phyloP scores from a whole-genome alignment of 805 yeast species.

The Metschnikowia bowlesiae region DNA sequence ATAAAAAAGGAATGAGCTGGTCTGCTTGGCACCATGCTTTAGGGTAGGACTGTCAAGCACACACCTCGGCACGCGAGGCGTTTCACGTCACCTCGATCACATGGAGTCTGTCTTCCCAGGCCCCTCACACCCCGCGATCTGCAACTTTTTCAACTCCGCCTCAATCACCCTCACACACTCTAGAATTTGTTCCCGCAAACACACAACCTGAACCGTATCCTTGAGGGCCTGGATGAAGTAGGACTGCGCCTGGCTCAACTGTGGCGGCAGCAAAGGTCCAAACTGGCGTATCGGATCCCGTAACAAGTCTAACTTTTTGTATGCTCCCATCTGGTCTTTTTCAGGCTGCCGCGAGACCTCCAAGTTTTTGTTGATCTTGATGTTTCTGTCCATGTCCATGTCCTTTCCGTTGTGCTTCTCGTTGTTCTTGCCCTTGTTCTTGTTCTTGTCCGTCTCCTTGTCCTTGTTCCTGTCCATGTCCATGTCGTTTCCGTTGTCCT shows the following conservation, averaged over 20 bases:
- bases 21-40: no score
- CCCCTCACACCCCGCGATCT: no score
- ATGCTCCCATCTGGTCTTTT: background rate
- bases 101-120: no score
- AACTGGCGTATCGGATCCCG: conserved; percentile 36
- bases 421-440: background rate
- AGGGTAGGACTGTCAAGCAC: no score
- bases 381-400: background rate
- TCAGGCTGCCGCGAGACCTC: background rate
- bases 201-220: conserved; percentile 19
- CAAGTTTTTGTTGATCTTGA: background rate
- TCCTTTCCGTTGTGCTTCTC: background rate
- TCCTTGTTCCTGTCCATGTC: no score
- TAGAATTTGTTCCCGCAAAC: conserved; percentile 20
- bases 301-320: background rate
- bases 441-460: background rate
- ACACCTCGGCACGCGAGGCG: no score
- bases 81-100: no score
- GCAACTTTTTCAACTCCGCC: background rate
- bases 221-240: conserved; percentile 32
- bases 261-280: conserved; percentile 44
- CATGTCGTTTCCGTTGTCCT: no score
- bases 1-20: no score
- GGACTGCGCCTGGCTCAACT: conserved; percentile 35
- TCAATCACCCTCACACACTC: background rate